Evolutionary conservation across 768 basidiomycete genomes (phyloP), one percentile per base, ranked within the genome.

Genomic region (Rhizopogon vinicolor): DNA sequence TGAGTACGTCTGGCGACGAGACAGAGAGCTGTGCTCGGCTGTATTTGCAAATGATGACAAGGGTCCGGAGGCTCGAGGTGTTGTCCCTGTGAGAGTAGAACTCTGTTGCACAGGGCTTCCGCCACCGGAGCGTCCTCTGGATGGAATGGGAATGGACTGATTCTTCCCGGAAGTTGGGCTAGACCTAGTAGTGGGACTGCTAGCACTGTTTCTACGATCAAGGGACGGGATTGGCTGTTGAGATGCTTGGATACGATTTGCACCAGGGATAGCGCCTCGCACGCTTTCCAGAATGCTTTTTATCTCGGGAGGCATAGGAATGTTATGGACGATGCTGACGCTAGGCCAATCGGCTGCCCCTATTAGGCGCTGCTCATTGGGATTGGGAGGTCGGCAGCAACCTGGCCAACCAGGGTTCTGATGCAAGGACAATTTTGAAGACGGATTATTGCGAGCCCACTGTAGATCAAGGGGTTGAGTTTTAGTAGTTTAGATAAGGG

Each of bases 321-420:
- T 75, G 56, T 81, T 79, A 64, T 92, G 87, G 10, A 91, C 82
- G 58, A 80, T 77, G 70, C 83, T 86, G 67, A 93, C 89, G 31
- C 88, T 81, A 60, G 78, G 83, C 91, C 91, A 93, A 68, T 91
- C 90, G 3, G 86, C 85, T 50, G 84, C 78, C 19, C 79, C 82
- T 54, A 93, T 85, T 60, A 79, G 67, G 59, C 78, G 77, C 62
- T 80, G 77, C 68, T 93, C 91, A 53, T 65, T 72, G 16, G 74
- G 61, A 29, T 71, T 72, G 1, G 91, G 91, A 0, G 89, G 74
- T n/a, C 89, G 84, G 76, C 91, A 93, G 75, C 91, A 93, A 40
- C 91, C 91, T 41, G 91, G 91, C 89, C 89, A 93, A 19, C 91
- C 91, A 35, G 80, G 81, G 63, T 92, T 93, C 65, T 78, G 74